These are phyloP conservation scores for Teunomyces gatunensis DNA, from an alignment of 805 yeast species.

Conservation along the genomic window DNA sequence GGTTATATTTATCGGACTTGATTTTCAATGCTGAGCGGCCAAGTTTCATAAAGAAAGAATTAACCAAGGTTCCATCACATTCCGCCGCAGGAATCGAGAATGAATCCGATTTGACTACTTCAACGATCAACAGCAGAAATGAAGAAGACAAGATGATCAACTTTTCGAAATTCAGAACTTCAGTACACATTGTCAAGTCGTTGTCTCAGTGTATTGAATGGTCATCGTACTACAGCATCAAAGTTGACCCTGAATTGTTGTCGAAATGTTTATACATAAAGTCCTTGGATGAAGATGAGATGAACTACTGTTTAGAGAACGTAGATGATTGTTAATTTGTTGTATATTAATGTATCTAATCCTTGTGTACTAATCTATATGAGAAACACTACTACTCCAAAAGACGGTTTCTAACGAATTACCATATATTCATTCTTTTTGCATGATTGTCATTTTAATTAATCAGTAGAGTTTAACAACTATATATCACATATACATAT, in stretches of 20 bases:
- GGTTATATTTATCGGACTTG: conserved; percentile 79
- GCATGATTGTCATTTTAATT: too few relatives aligned
- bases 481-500: not conserved
- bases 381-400: too few relatives aligned
- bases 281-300: conserved; percentile 70
- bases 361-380: not conserved
- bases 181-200: conserved; percentile 74
- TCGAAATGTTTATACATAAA: conserved; percentile 83
- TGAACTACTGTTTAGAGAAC: conserved; percentile 38
- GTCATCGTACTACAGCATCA: conserved; percentile 64
- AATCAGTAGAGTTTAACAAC: not conserved
- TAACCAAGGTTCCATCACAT: not conserved
- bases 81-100: not conserved
- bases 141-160: conserved; percentile 53
- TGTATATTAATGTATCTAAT: not conserved
- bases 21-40: conserved; percentile 69
- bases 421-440: not conserved
- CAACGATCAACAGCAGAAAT: conserved; percentile 11
- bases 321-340: conserved; percentile 5
- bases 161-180: conserved; percentile 71
- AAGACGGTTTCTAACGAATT: too few relatives aligned
- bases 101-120: conserved; percentile 8
- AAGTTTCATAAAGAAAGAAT: conserved; percentile 33
- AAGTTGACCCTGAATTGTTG: conserved; percentile 58
- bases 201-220: conserved; percentile 82